Conservation (phyloP, 1,284 basidiomycete genomes). For the Meripilus lineatus region DNA sequence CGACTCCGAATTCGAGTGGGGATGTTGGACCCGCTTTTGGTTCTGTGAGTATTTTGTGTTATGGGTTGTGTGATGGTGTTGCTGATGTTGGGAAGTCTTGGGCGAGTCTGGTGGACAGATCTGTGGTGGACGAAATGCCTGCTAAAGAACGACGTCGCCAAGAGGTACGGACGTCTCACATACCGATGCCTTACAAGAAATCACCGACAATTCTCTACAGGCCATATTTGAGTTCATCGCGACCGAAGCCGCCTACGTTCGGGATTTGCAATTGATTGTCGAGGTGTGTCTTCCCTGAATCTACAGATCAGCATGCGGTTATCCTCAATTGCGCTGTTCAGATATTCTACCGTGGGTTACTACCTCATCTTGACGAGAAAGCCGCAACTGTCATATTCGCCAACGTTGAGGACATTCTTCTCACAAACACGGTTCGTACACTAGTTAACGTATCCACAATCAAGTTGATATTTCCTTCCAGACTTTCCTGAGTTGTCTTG, state of each 20-base stretch:
- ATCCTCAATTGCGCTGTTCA: too few relatives aligned
- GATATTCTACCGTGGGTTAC: slow-evolving; percentile 81
- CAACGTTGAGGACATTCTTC: slow-evolving; percentile 87
- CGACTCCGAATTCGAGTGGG: slow-evolving; percentile 6
- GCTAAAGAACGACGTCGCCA: slow-evolving; percentile 79
- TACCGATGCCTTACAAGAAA: neutral
- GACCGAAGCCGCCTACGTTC: slow-evolving; percentile 85
- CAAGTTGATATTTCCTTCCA: slow-evolving; percentile 22
- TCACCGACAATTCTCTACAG: slow-evolving; percentile 26
- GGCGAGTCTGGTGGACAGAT: slow-evolving; percentile 84
- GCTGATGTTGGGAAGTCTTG: slow-evolving; percentile 60
- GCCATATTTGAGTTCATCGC: slow-evolving; percentile 89
- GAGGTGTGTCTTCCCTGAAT: slow-evolving; percentile 45
- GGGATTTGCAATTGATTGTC: slow-evolving; percentile 86
- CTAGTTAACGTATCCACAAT: slow-evolving; percentile 12
- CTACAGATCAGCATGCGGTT: neutral
- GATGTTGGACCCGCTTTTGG: slow-evolving; percentile 46
- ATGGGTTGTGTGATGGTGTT: slow-evolving; percentile 8
- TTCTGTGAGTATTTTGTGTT: slow-evolving; percentile 41
- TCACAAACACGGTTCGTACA: slow-evolving; percentile 73
- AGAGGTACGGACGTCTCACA: slow-evolving; percentile 50
- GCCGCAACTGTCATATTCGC: slow-evolving; percentile 85
- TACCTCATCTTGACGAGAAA: slow-evolving; percentile 72
- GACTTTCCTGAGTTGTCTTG: slow-evolving; percentile 81
- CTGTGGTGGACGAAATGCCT: slow-evolving; percentile 75